Base-by-base conservation (phyloP, 2,329 filamentous ascomycete genomes). In the Grosmannia serpens region DNA sequence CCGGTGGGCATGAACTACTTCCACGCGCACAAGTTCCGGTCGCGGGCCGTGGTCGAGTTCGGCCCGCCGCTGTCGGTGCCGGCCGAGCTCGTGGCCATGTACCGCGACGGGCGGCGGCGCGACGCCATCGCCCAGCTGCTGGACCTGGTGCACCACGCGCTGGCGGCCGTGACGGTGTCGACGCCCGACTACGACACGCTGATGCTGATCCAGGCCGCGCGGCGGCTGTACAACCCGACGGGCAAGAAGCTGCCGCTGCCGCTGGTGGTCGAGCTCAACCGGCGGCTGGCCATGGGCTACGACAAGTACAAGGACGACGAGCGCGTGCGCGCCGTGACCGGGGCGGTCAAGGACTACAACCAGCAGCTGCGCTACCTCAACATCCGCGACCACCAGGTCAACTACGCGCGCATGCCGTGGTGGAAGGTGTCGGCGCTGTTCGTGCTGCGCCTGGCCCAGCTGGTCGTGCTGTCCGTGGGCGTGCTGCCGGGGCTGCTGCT, bases 1-100 rank as follows among this genome's bases (percentile, higher is more conserved):
- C 94, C 94, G 4, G 91, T 94, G 56, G 92, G 92, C 66, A 96
- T 99, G 92, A 99, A 99, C 73, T 99, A 99, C 73, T 99, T 99
- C 74, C 92, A 97, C 72, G 89, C 92, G 0, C 92, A 99, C 79
- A 99, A 97, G 71, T 99, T 99, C 73, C 87, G 92, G 52, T 97
- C 92, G 63, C 84, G 94, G 69, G 94, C 92, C 41, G 92, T 99
- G 5, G 86, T 97, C 61, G 94, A 99, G 69, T 99, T 97, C 66
- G 94, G 94, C 10, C 86, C 84, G 29, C 91, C 94, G 0, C 86
- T 97, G 62, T 88, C 95, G 64, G 85, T 97, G 11, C 87, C 91
- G 0, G 76, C 77, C 24, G 88, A 95, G 67, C 75, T 96, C 38
- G 89, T 96, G 6, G 81, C 91, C 62, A 85, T 90, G 72, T 97